Percentiles rank a stretch among this genome's conserved stretches.
Evolutionary conservation across 2,329 filamentous ascomycete species (phyloP).

Genomic region (Plenodomus lindquistii): DNA sequence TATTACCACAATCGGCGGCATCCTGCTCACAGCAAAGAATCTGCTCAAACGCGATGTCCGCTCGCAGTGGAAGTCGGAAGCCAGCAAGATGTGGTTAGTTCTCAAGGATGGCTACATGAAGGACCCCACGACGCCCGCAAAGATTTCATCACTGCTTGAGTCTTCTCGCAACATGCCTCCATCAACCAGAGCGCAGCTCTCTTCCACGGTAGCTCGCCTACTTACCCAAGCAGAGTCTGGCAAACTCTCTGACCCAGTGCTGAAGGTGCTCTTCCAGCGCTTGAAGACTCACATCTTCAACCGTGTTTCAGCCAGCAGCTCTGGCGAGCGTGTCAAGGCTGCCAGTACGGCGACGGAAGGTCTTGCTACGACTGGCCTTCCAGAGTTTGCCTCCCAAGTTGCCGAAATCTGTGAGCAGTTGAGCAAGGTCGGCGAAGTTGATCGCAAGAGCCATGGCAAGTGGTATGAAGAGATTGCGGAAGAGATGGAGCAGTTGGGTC

Average conservation of each 20-base stretch:
- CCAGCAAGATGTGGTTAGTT: constrained; percentile 69
- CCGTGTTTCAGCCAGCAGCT: constrained; percentile 66
- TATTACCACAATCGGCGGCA: constrained; percentile 73
- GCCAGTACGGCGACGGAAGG: constrained; percentile 71
- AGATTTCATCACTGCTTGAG: constrained; percentile 54
- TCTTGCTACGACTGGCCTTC: constrained; percentile 69
- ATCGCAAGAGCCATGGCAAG: constrained; percentile 67
- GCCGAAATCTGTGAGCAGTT: constrained; percentile 71
- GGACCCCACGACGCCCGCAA: constrained; percentile 53
- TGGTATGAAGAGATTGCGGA: constrained; percentile 73
- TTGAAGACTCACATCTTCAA: constrained; percentile 68
- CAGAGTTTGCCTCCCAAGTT: constrained; percentile 73
- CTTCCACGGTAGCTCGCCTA: constrained; percentile 51
- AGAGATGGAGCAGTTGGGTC: constrained; percentile 51
- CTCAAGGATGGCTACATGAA: constrained; percentile 64
- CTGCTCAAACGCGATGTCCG: constrained; percentile 80
- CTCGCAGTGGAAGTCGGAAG: constrained; percentile 75
- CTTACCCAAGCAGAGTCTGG: constrained; percentile 57
- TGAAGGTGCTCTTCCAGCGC: constrained; percentile 70
- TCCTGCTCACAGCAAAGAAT: constrained; percentile 80
- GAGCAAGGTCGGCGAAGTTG: constrained; percentile 66
- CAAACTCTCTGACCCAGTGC: constrained; percentile 62
- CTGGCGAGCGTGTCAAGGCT: constrained; percentile 71
- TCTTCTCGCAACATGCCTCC: constrained; percentile 56
- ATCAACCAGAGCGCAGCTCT: constrained; percentile 49